These are phyloP conservation scores for Juglanconis oblonga DNA, from an alignment of 2,329 filamentous ascomycete species.

Conservation along the genomic window DNA sequence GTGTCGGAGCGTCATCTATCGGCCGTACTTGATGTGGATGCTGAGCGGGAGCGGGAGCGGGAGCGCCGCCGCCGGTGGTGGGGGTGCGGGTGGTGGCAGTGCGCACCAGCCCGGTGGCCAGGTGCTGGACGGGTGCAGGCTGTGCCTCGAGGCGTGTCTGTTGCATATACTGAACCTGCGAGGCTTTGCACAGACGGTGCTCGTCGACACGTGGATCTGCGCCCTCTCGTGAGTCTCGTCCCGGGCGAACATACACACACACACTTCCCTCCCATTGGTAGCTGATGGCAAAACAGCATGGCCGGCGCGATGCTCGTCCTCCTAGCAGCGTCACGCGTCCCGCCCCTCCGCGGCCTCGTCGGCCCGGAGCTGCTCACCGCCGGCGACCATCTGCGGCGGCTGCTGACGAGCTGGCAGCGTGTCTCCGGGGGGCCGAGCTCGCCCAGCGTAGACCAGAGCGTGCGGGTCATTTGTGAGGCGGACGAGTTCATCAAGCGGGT, in stretches of 20 bases:
- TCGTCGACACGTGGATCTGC: slow-evolving; percentile 55
- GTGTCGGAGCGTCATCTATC: slow-evolving; percentile 50
- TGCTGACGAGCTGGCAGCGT: slow-evolving; percentile 41
- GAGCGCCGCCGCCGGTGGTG: too few species aligned
- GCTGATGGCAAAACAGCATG: too few species aligned
- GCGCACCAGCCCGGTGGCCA: too few species aligned
- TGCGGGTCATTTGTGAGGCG: slow-evolving; percentile 43
- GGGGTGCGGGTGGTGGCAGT: too few species aligned
- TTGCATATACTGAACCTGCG: slow-evolving; percentile 47
- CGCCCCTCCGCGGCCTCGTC: slow-evolving; percentile 35
- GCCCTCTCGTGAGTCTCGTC: slow-evolving; percentile 50
- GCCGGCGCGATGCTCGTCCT: slow-evolving; percentile 47
- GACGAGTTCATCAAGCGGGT: slow-evolving; percentile 39
- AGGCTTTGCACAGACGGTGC: slow-evolving; percentile 46
- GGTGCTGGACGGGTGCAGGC: slow-evolving; percentile 39
- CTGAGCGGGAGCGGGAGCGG: slow-evolving; percentile 35
- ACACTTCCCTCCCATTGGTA: too few species aligned
- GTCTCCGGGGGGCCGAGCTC: slow-evolving; percentile 36
- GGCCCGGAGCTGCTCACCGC: slow-evolving; percentile 35
- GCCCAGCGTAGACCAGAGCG: slow-evolving; percentile 45
- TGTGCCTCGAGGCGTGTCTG: slow-evolving; percentile 45
- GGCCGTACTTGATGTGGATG: slow-evolving; percentile 50
- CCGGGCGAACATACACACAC: too few species aligned
- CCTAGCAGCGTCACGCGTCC: slow-evolving; percentile 41
- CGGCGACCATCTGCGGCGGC: slow-evolving; percentile 37